Percentiles rank a stretch among this genome's conserved stretches.
Evolutionary conservation across 2,329 filamentous ascomycete species (phyloP).

Genomic region (Zelopaecilomyces penicillatus): DNA sequence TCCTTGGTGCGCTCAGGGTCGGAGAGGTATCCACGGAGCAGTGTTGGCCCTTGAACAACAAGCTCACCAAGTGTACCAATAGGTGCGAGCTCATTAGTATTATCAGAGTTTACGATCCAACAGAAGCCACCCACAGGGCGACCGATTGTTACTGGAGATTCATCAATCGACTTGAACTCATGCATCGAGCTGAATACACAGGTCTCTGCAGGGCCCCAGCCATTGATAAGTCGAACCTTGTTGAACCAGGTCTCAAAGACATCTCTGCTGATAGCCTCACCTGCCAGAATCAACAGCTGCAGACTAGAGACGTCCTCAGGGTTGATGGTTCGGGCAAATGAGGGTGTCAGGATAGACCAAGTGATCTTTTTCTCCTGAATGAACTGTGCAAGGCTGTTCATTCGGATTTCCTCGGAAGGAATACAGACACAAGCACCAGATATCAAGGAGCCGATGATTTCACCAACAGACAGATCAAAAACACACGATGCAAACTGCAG

Average conservation of each 20-base stretch:
- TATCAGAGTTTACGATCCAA: slow-evolving; percentile 1
- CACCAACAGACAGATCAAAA: slow-evolving; percentile 42
- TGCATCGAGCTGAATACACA: no score
- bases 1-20: no score
- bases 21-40: slow-evolving; percentile 4
- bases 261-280: background rate
- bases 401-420: slow-evolving; percentile 23
- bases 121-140: background rate
- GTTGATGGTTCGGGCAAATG: background rate
- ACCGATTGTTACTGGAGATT: background rate
- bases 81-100: slow-evolving; percentile 1
- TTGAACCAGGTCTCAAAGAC: background rate
- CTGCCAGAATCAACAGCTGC: background rate
- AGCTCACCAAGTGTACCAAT: slow-evolving; percentile 4
- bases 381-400: background rate
- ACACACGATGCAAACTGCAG: slow-evolving; percentile 40
- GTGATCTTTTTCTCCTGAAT: background rate
- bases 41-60: slow-evolving; percentile 2
- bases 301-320: background rate
- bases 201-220: no score
- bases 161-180: background rate
- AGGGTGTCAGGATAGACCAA: background rate
- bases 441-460: slow-evolving; percentile 40
- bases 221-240: background rate
- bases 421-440: slow-evolving; percentile 42